These are phyloP conservation scores for Lasiodiplodia gonubiensis DNA, from an alignment of 2,329 filamentous ascomycete species.

Conservation along the genomic window DNA sequence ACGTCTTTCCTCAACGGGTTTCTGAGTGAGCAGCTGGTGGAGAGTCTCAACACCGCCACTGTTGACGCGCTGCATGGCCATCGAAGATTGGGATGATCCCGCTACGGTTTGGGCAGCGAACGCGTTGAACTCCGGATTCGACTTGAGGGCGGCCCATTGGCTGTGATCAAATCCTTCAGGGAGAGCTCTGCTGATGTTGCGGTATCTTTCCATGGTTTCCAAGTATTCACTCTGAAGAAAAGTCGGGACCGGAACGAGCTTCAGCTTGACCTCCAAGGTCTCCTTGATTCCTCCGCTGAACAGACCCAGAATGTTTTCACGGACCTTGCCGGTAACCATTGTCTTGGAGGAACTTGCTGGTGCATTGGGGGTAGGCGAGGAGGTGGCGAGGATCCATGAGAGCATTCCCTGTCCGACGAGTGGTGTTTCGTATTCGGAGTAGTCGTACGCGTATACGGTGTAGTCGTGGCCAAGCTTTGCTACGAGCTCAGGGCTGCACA, in stretches of 20 bases:
- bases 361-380: slow-evolving; percentile 61
- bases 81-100: slow-evolving; percentile 30
- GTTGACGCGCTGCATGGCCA: slow-evolving; percentile 33
- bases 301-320: slow-evolving; percentile 81
- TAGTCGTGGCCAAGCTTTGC: slow-evolving; percentile 78
- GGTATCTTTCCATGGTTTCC: slow-evolving; percentile 65
- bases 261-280: slow-evolving; percentile 90
- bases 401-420: slow-evolving; percentile 95
- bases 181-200: slow-evolving; percentile 62
- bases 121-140: slow-evolving; percentile 60
- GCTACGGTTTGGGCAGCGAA: slow-evolving; percentile 32
- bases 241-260: slow-evolving; percentile 77
- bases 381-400: slow-evolving; percentile 76
- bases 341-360: slow-evolving; percentile 67
- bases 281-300: slow-evolving; percentile 85
- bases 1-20: slow-evolving; percentile 36
- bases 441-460: slow-evolving; percentile 96
- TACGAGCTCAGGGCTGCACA: slow-evolving; percentile 80
- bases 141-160: slow-evolving; percentile 78
- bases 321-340: slow-evolving; percentile 87
- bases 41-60: slow-evolving; percentile 43
- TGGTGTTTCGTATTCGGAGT: slow-evolving; percentile 91
- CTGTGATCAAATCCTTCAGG: slow-evolving; percentile 69
- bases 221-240: slow-evolving; percentile 65
- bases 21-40: slow-evolving; percentile 45